phyloP scores from a whole-genome alignment of 2,329 filamentous ascomycete species.

The Xylariaceae sp. region DNA sequence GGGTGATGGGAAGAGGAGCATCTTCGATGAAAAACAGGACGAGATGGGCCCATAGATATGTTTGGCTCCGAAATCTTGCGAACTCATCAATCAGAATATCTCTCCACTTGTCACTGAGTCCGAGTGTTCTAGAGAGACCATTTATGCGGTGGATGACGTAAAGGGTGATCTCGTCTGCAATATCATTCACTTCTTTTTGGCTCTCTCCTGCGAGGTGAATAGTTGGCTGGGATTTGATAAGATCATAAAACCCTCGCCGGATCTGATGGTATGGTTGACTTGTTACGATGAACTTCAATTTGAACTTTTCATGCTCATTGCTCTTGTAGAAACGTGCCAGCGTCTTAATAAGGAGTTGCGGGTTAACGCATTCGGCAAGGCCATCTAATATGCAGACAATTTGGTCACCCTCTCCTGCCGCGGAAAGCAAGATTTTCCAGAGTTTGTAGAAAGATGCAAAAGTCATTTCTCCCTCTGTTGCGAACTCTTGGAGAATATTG shows the following conservation, averaged over 20 bases:
- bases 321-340: neutral
- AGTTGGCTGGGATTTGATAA: neutral
- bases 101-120: neutral
- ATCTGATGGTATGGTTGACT: conserved; percentile 3
- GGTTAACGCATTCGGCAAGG: conserved; percentile 7
- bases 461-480: neutral
- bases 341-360: neutral
- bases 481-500: neutral
- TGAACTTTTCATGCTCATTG: neutral
- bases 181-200: conserved; percentile 1
- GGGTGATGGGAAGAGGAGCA: neutral
- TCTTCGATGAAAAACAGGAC: neutral
- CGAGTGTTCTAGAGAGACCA: conserved; percentile 1
- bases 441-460: neutral
- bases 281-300: conserved; percentile 9
- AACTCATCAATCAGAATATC: neutral
- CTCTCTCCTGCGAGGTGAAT: conserved; percentile 4
- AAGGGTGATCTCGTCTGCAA: conserved; percentile 5
- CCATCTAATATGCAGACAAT: conserved; percentile 9
- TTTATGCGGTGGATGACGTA: too few species aligned
- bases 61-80: conserved; percentile 1
- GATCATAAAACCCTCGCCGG: neutral
- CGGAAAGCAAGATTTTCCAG: neutral
- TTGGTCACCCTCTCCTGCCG: too few species aligned
- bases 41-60: conserved; percentile 9